Percentiles rank a stretch among this genome's conserved stretches.
These are phyloP conservation scores for Pistacia vera DNA, from an alignment of 345 rosid genomes.

Conservation along the genomic window DNA sequence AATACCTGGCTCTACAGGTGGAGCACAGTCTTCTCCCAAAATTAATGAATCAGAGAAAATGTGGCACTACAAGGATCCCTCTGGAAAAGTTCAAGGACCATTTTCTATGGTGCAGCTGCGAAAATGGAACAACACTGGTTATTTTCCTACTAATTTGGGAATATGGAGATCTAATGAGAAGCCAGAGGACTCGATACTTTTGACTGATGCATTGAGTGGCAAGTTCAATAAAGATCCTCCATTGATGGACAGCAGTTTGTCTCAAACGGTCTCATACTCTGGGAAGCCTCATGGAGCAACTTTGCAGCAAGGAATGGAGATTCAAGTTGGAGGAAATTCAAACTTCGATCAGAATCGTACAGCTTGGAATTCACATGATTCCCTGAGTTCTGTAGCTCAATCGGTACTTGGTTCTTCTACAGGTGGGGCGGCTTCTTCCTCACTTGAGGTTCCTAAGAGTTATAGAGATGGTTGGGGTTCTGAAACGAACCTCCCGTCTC, in stretches of 20 bases:
- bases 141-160: constrained; percentile 82
- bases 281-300: constrained; percentile 26
- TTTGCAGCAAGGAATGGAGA: constrained; percentile 32
- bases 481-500: constrained; percentile 83
- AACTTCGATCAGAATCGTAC: constrained; percentile 37
- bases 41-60: constrained; percentile 80
- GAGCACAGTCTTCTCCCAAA: constrained; percentile 44
- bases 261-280: constrained; percentile 42
- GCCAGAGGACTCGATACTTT: constrained; percentile 68
- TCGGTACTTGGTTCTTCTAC: constrained; percentile 34
- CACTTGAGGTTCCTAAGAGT: constrained; percentile 55
- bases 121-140: constrained; percentile 93
- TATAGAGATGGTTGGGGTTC: constrained; percentile 60
- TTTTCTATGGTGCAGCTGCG: constrained; percentile 93
- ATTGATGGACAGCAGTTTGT: constrained; percentile 33
- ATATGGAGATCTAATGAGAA: constrained; percentile 77
- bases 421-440: constrained; percentile 38
- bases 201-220: constrained; percentile 79
- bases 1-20: constrained; percentile 36
- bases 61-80: constrained; percentile 95
- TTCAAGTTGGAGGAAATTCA: constrained; percentile 29
- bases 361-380: constrained; percentile 26
- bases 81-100: constrained; percentile 96
- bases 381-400: constrained; percentile 26
- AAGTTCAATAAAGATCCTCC: constrained; percentile 57